A percentile compares a stretch with the other conserved stretches of the same genome.
Evolutionary conservation across 306 rosid genomes (phyloP).

Genomic region (Rosa rugosa): DNA sequence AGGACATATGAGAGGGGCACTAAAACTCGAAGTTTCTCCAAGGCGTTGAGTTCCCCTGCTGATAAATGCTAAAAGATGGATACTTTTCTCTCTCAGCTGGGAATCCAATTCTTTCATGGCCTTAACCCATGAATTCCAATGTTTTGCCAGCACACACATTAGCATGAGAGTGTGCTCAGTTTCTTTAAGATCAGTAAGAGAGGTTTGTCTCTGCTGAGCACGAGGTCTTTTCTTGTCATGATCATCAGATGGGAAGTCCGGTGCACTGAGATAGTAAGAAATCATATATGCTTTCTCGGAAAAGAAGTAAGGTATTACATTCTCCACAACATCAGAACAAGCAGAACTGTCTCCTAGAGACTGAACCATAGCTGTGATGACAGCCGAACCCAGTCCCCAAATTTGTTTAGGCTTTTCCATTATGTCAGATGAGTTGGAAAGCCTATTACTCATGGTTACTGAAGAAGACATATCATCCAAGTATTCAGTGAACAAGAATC

Average conservation of each 20-base stretch:
- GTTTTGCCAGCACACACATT: constrained; percentile 81
- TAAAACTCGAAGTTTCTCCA: constrained; percentile 52
- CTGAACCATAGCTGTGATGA: constrained; percentile 82
- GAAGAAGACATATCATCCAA: constrained; percentile 42
- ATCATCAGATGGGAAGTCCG: constrained; percentile 66
- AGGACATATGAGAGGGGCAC: constrained; percentile 65
- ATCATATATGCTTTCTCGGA: constrained; percentile 69
- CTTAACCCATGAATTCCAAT: constrained; percentile 81
- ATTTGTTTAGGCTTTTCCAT: constrained; percentile 59
- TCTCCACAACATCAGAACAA: constrained; percentile 67
- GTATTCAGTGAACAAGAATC: constrained; percentile 57
- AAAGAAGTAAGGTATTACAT: constrained; percentile 70
- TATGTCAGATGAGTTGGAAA: constrained; percentile 40
- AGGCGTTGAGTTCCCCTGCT: constrained; percentile 71
- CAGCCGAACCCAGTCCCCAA: constrained; percentile 89
- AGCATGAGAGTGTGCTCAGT: constrained; percentile 82
- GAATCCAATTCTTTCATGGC: constrained; percentile 66
- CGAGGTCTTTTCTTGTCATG: constrained; percentile 80
- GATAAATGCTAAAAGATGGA: constrained; percentile 90
- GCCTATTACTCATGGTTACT: constrained; percentile 32
- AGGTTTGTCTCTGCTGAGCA: constrained; percentile 57
- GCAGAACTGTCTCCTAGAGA: constrained; percentile 79
- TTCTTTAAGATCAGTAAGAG: constrained; percentile 66
- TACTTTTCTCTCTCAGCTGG: constrained; percentile 80
- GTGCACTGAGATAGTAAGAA: constrained; percentile 70